Percentiles rank a stretch among this genome's conserved stretches.
These are phyloP conservation scores for Sporodiniella umbellata DNA, from an alignment of 371 early-diverging fungal genomes.

Conservation along the genomic window DNA sequence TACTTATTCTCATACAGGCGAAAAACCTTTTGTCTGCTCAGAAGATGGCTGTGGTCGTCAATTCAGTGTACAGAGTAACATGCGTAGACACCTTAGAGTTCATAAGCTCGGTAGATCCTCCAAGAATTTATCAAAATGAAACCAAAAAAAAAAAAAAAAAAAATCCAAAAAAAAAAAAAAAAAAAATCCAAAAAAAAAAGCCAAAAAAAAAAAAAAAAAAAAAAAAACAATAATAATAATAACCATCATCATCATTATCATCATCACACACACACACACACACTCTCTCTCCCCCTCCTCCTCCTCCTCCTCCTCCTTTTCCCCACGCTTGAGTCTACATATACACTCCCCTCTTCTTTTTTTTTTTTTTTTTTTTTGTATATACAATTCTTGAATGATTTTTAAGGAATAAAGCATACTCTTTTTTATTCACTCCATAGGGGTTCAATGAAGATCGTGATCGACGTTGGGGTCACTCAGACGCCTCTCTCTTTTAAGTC, in stretches of 20 bases:
- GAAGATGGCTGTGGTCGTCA: slow-evolving; percentile 61
- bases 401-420: neutral
- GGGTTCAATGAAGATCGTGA: neutral
- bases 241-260: too few species aligned
- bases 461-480: too few species aligned
- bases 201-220: too few species aligned
- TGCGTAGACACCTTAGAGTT: slow-evolving; percentile 65
- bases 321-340: too few species aligned
- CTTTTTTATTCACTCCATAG: neutral
- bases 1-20: slow-evolving; percentile 72
- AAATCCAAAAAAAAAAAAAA: slow-evolving; percentile 11
- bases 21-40: slow-evolving; percentile 67
- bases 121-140: neutral
- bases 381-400: neutral
- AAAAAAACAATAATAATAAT: too few species aligned
- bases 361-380: neutral
- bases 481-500: too few species aligned
- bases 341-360: neutral
- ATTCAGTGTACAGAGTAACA: slow-evolving; percentile 74
- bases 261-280: too few species aligned
- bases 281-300: too few species aligned
- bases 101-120: slow-evolving; percentile 38
- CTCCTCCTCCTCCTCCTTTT: too few species aligned
- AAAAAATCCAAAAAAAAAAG: slow-evolving; percentile 22
- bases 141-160: neutral